Conservation (phyloP, 768 basidiomycete species). For the Mycena kentingensis region DNA sequence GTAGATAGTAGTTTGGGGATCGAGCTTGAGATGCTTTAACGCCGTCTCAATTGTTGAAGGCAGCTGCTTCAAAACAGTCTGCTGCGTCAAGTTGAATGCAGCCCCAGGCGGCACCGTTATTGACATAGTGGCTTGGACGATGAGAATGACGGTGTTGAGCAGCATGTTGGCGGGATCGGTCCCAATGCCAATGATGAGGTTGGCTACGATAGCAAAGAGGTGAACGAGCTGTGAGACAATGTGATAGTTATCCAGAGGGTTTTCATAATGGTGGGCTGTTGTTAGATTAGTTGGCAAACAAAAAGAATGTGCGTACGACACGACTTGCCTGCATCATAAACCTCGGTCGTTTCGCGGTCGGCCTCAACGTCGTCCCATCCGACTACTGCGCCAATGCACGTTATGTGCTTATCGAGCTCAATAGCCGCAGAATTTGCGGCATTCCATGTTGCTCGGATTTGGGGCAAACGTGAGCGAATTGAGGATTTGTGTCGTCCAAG, state of each 20-base stretch:
- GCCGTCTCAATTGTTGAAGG: constrained; percentile 17
- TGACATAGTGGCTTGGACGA: constrained; percentile 18
- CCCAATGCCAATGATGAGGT: constrained; percentile 18
- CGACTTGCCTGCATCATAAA: constrained; percentile 16
- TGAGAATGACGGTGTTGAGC: constrained; percentile 16
- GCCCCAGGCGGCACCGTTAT: constrained; percentile 8
- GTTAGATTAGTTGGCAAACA: constrained; percentile 5
- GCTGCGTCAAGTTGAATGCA: constrained; percentile 4
- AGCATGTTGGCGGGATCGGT: constrained; percentile 18
- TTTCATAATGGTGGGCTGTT: constrained; percentile 19
- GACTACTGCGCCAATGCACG: background rate
- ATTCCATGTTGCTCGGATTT: too few species aligned
- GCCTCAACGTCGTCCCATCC: constrained; percentile 6
- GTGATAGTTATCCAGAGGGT: constrained; percentile 14
- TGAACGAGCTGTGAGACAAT: constrained; percentile 12
- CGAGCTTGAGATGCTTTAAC: constrained; percentile 16
- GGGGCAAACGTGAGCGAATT: too few species aligned
- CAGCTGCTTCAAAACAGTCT: constrained; percentile 11
- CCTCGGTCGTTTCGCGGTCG: constrained; percentile 13
- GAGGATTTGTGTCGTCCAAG: too few species aligned
- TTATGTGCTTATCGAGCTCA: constrained; percentile 8
- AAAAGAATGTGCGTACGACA: background rate
- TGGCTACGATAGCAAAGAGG: constrained; percentile 13
- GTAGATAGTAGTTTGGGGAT: constrained; percentile 17
- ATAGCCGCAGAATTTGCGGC: too few species aligned